Conservation (phyloP, 2,329 filamentous ascomycete species). For the Emergomyces africanus region DNA sequence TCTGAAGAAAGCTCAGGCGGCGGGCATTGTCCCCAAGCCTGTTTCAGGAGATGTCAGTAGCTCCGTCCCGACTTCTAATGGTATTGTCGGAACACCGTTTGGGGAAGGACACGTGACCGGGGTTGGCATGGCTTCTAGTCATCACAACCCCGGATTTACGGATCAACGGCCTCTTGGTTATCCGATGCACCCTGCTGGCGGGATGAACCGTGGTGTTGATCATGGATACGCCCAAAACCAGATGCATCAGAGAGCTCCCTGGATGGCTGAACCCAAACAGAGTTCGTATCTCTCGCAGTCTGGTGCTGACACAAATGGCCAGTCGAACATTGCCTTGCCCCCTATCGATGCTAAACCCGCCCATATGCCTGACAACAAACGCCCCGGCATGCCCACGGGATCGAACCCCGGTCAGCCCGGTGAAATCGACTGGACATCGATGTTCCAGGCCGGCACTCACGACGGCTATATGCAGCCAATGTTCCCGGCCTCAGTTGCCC, state of each 20-base stretch:
- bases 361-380: conserved; percentile 28
- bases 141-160: conserved; percentile 20
- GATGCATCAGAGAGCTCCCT: conserved; percentile 27
- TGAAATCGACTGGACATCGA: conserved; percentile 60
- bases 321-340: conserved; percentile 33
- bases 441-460: conserved; percentile 63
- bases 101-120: conserved; percentile 32
- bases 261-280: conserved; percentile 33
- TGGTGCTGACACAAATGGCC: conserved; percentile 28
- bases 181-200: conserved; percentile 30
- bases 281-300: conserved; percentile 30
- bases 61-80: conserved; percentile 31
- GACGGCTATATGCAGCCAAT: conserved; percentile 50
- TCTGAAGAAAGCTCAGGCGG: conserved; percentile 56
- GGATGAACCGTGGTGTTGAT: conserved; percentile 28
- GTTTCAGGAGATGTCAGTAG: conserved; percentile 35
- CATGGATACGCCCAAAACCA: conserved; percentile 25
- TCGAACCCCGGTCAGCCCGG: conserved; percentile 45
- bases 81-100: conserved; percentile 30
- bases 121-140: conserved; percentile 23
- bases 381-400: conserved; percentile 47
- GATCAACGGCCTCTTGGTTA: conserved; percentile 33
- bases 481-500: conserved; percentile 53
- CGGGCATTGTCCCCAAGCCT: conserved; percentile 29
- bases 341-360: conserved; percentile 31